A percentile compares a stretch with the other conserved stretches of the same genome.
Conservation (phyloP, 345 rosid species). For the Jatropha curcas region DNA sequence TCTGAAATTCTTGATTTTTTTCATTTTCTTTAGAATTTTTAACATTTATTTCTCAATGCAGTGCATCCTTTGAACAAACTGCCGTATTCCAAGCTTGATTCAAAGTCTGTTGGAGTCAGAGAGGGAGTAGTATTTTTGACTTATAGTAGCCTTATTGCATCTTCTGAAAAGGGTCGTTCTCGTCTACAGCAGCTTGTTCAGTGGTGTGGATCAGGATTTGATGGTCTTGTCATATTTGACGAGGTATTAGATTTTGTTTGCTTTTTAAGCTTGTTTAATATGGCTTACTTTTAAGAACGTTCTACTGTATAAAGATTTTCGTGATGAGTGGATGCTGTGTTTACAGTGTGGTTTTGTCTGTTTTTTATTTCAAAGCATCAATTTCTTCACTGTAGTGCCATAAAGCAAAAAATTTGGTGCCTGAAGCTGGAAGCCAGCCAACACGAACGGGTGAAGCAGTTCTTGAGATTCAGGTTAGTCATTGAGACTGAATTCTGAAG, state of each 20-base stretch:
- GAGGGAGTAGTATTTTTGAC: slow-evolving; percentile 95
- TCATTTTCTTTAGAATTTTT: neutral
- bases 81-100: slow-evolving; percentile 95
- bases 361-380: slow-evolving; percentile 35
- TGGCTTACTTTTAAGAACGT: slow-evolving; percentile 16
- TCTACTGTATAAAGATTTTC: neutral
- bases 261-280: slow-evolving; percentile 19
- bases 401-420: slow-evolving; percentile 97
- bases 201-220: slow-evolving; percentile 89
- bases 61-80: slow-evolving; percentile 98
- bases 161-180: slow-evolving; percentile 98
- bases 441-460: slow-evolving; percentile 98
- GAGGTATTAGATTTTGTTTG: slow-evolving; percentile 52
- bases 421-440: slow-evolving; percentile 99
- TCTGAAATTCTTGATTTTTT: neutral
- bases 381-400: slow-evolving; percentile 73
- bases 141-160: slow-evolving; percentile 96
- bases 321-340: slow-evolving; percentile 20
- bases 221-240: slow-evolving; percentile 91
- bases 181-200: slow-evolving; percentile 98
- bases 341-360: slow-evolving; percentile 27
- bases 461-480: slow-evolving; percentile 88
- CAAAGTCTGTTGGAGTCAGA: slow-evolving; percentile 81
- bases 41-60: slow-evolving; percentile 40
- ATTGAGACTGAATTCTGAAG: slow-evolving; percentile 22